A percentile compares a stretch with the other conserved stretches of the same genome.
phyloP scores from a whole-genome alignment of 176 grass and related monocot species.

The Saccharum spontaneum region DNA sequence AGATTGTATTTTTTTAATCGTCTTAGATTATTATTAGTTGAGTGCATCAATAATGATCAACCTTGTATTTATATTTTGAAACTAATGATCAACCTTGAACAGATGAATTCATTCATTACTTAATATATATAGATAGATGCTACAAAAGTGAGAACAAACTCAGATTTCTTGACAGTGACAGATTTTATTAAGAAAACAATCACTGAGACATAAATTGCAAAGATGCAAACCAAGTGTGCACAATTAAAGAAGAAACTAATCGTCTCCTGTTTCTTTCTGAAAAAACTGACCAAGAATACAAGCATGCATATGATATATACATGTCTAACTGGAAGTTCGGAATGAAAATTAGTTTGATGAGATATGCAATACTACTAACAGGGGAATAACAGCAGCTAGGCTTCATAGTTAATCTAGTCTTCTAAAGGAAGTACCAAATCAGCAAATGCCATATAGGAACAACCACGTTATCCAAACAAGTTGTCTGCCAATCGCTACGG shows the following conservation, averaged over 20 bases:
- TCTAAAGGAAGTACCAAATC: conserved; percentile 17
- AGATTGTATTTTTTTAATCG: not conserved
- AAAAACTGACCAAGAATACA: not conserved
- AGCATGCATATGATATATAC: not conserved
- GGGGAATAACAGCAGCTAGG: not conserved
- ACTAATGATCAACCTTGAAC: no score
- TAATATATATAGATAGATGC: no score
- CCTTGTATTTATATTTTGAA: no score
- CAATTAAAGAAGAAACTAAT: not conserved
- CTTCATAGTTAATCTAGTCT: conserved; percentile 7
- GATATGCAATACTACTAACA: not conserved
- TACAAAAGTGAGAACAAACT: no score
- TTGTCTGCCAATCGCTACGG: not conserved
- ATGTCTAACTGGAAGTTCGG: conserved; percentile 3
- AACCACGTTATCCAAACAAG: not conserved
- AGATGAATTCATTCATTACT: no score
- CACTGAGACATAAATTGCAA: not conserved
- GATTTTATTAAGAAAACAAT: not conserved
- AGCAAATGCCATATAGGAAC: not conserved
- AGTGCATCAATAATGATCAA: not conserved
- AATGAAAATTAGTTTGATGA: not conserved
- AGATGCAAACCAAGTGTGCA: not conserved
- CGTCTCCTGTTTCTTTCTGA: not conserved
- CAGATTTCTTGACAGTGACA: no score
- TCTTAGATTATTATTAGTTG: not conserved